A percentile compares a stretch with the other conserved stretches of the same genome.
These are phyloP conservation scores for Phoenix dactylifera DNA, from an alignment of 176 grass and related monocot species.

Conservation along the genomic window DNA sequence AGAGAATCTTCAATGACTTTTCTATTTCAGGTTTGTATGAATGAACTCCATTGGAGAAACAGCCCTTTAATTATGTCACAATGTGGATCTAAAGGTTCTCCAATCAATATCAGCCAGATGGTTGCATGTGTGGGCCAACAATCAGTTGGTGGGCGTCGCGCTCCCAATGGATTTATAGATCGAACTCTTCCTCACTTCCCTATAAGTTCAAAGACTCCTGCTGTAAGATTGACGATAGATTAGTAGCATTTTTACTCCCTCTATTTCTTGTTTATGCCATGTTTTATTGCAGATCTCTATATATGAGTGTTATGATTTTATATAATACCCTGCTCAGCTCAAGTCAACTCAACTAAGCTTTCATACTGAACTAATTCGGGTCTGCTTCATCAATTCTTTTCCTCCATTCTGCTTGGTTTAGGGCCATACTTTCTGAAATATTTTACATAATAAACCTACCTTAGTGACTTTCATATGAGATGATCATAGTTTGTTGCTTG, in stretches of 20 bases:
- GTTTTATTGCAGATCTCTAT: too few relatives aligned
- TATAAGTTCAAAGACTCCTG: slow-evolving; percentile 81
- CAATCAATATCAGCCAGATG: slow-evolving; percentile 98
- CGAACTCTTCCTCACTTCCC: slow-evolving; percentile 97
- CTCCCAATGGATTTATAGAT: slow-evolving; percentile 88
- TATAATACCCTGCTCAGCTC: too few relatives aligned
- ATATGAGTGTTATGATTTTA: too few relatives aligned
- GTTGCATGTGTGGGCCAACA: slow-evolving; percentile 96
- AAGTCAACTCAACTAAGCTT: too few relatives aligned
- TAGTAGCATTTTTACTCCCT: slow-evolving; percentile 25
- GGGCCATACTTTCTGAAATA: too few relatives aligned
- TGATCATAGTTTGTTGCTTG: too few relatives aligned
- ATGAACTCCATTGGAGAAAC: slow-evolving; percentile 84
- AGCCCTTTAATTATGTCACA: slow-evolving; percentile 98
- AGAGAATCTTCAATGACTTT: slow-evolving; percentile 2
- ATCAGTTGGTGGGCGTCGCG: slow-evolving; percentile 87
- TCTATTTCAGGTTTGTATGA: slow-evolving; percentile 66
- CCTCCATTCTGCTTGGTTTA: too few relatives aligned
- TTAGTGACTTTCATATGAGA: too few relatives aligned
- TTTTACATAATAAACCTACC: too few relatives aligned
- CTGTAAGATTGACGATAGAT: slow-evolving; percentile 44
- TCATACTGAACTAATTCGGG: too few relatives aligned
- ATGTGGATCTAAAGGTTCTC: slow-evolving; percentile 98
- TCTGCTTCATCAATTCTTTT: too few relatives aligned
- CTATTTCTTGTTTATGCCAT: neutral